Percentiles rank a stretch among this genome's conserved stretches.
Evolutionary conservation across 257 asterid genomes (phyloP).

Genomic region (Solanum medicagineum): DNA sequence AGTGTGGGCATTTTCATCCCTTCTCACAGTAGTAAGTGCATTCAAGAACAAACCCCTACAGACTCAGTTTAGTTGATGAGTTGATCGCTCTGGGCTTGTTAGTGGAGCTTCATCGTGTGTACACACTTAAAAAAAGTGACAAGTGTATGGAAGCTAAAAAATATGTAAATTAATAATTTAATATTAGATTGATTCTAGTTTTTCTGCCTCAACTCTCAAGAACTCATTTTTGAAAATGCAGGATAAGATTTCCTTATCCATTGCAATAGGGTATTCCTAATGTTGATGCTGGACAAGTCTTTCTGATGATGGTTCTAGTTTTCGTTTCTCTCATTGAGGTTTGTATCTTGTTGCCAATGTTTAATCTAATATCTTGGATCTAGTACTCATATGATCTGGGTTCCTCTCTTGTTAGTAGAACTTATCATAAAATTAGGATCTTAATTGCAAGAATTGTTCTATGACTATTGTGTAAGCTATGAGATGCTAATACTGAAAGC

Average conservation of each 20-base stretch:
- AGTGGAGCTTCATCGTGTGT: conserved; percentile 74
- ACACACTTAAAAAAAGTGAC: background rate
- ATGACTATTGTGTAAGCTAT: too few species aligned
- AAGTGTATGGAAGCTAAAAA: background rate
- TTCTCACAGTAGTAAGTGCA: conserved; percentile 21
- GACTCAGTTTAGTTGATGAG: conserved; percentile 88
- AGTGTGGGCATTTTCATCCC: conserved; percentile 90
- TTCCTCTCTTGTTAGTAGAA: too few species aligned
- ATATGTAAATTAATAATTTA: background rate
- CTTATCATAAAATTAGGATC: too few species aligned
- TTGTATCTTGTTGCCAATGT: too few species aligned
- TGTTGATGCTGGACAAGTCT: conserved; percentile 14
- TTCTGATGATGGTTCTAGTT: conserved; percentile 32
- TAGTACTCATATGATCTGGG: too few species aligned
- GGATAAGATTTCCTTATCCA: conserved; percentile 42
- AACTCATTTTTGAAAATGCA: background rate
- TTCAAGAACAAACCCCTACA: conserved; percentile 44
- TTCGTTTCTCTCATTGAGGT: conserved; percentile 12
- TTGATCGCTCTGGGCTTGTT: conserved; percentile 84
- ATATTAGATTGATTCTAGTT: background rate
- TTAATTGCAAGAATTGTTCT: too few species aligned
- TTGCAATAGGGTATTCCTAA: conserved; percentile 36
- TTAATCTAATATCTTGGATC: too few species aligned
- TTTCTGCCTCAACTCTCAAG: background rate
- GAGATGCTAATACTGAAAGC: too few species aligned